Percentiles rank a stretch among this genome's conserved stretches.
Conservation (phyloP, 192 early-diverging fungal species). For the Ramicandelaber brevisporus region DNA sequence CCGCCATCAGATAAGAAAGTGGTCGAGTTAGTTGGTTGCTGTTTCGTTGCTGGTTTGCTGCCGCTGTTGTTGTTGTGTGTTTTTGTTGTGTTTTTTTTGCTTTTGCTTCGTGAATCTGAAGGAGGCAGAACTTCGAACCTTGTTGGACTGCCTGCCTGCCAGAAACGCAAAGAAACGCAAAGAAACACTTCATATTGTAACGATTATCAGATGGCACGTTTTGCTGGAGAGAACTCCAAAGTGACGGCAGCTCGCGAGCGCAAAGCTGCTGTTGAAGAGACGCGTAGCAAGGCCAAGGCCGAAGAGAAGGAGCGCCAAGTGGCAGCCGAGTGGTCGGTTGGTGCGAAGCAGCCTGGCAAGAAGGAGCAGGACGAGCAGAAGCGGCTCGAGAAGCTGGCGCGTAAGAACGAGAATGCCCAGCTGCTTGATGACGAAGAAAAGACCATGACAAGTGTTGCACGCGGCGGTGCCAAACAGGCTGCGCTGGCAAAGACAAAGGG, state of each 20-base stretch:
- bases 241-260: constrained; percentile 43
- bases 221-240: no score
- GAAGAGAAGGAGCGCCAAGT: constrained; percentile 28
- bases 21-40: no score
- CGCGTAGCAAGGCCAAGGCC: constrained; percentile 21
- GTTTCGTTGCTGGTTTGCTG: no score
- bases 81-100: no score
- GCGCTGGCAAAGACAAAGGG: constrained; percentile 2
- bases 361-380: constrained; percentile 32
- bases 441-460: constrained; percentile 5
- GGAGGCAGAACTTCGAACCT: no score
- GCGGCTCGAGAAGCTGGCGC: constrained; percentile 16
- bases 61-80: no score
- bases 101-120: no score
- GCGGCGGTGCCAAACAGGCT: constrained; percentile 1
- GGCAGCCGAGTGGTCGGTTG: constrained; percentile 29
- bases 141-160: no score
- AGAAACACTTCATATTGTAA: no score
- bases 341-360: constrained; percentile 32
- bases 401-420: constrained; percentile 29
- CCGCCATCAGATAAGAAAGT: no score
- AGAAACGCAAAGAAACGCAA: no score
- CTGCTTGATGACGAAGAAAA: constrained; percentile 34
- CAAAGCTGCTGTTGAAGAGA: constrained; percentile 38
- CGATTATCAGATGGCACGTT: no score